Evolutionary conservation across 805 yeast species (phyloP), one percentile per base, ranked within the genome.

Genomic region (Vanderwaltozyma tropicalis): DNA sequence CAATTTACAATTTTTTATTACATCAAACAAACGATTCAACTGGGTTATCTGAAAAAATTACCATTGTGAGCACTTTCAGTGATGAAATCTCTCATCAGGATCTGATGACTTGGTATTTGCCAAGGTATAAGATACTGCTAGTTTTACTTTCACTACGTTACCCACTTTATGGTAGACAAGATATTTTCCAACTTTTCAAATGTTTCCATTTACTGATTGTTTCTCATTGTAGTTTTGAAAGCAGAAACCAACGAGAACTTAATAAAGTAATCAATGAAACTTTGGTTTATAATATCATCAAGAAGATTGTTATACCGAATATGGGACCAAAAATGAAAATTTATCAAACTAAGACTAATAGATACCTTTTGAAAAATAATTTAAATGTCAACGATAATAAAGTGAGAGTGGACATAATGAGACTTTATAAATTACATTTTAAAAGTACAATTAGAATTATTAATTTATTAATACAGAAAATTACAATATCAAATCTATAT

Each of bases 131-230:
- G 26, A n/a, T 22, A 5, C 15, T 48, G 4, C 32, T 43, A 5
- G 22, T 28, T 4, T 25, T 43, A 9, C 7, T 32, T 7, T 30
- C 38, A 13, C 12, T 35, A 16, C 35, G 37, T 8, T 24, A 36
- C 19, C 20, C 31, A 4, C 17, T 21, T 3, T 18, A n/a, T 12
- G 38, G 40, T 15, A 32, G 37, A 13, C 31, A 19, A 17, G 34
- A 31, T 8, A 22, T 41, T 9, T 20, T 27, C 4, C 41, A 37
- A n/a, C 24, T 52, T 12, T 37, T 38, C 10, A 31, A 39, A 10
- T 45, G 50, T 24, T 44, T 52, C n/a, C 53, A 55, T 31, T 25
- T 40, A 6, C 19, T 53, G 8, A 15, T 53, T 13, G 29, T 47
- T 1, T 53, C 58, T 2, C 44, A 45, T 32, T 41, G 39, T 35